Conservation (phyloP, 805 yeast genomes). For the Brettanomyces sp. region DNA sequence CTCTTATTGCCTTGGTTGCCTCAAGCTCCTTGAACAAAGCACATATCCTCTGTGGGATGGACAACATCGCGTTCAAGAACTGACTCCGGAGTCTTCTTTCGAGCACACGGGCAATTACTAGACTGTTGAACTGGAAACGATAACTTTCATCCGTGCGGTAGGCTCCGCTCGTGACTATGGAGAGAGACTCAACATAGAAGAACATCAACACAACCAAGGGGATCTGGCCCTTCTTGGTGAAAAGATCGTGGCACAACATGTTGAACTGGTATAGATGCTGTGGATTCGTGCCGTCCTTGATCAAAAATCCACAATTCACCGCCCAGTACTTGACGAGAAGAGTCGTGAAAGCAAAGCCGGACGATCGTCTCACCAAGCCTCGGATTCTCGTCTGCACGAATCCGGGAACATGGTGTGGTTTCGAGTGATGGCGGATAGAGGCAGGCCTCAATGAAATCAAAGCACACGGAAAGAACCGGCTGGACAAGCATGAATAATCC, state of each 20-base stretch:
- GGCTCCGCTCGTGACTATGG: neutral
- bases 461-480: neutral
- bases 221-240: neutral
- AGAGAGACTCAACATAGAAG: neutral
- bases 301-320: neutral
- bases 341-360: neutral
- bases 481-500: neutral
- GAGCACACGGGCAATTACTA: neutral
- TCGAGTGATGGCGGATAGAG: neutral
- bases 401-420: too few species aligned
- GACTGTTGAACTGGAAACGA: neutral
- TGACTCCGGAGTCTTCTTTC: neutral
- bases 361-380: too few species aligned
- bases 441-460: neutral
- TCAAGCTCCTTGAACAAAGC: neutral
- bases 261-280: neutral
- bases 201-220: neutral
- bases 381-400: too few species aligned
- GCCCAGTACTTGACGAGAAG: neutral
- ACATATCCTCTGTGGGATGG: neutral
- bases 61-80: neutral
- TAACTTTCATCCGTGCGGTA: neutral
- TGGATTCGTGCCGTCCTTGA: neutral
- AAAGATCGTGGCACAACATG: neutral
- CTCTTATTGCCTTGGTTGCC: neutral